Percentiles rank a stretch among this genome's conserved stretches.
Conservation (phyloP, 441 rosid species). For the Flueggea neowawraea region DNA sequence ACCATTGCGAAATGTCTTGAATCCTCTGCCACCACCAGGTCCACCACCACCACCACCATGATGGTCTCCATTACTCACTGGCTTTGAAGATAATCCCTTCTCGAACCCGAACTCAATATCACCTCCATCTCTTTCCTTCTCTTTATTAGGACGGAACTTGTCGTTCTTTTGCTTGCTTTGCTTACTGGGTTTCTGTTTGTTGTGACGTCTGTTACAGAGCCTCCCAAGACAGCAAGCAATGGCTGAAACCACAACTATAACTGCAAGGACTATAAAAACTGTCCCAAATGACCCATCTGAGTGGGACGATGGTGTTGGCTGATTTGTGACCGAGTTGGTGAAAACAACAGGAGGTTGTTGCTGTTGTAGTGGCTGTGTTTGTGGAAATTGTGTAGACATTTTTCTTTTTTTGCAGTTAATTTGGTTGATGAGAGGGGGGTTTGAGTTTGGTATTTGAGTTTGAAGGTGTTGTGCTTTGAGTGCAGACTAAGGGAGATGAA, state of each 20-base stretch:
- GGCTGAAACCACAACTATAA: constrained; percentile 24
- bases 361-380: constrained; percentile 6
- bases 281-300: constrained; percentile 29
- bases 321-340: constrained; percentile 51
- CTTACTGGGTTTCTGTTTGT: constrained; percentile 4
- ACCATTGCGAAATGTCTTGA: constrained; percentile 29
- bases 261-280: constrained; percentile 28
- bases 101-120: constrained; percentile 48
- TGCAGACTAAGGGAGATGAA: constrained; percentile 41
- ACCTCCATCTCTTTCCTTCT: constrained; percentile 23
- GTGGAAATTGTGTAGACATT: constrained; percentile 37
- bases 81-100: constrained; percentile 24
- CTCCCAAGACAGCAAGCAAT: constrained; percentile 31
- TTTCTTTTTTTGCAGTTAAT: constrained; percentile 1
- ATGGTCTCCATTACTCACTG: constrained; percentile 28
- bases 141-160: constrained; percentile 16
- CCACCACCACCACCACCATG: too few relatives aligned
- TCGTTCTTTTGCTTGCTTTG: constrained; percentile 4
- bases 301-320: constrained; percentile 22
- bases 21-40: constrained; percentile 17
- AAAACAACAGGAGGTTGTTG: constrained; percentile 49
- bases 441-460: constrained; percentile 7
- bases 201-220: constrained; percentile 15
- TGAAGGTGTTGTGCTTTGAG: constrained; percentile 41
- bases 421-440: constrained; percentile 9